Evolutionary conservation across 306 rosid genomes (phyloP).

Genomic region (Vigna nakashimae): DNA sequence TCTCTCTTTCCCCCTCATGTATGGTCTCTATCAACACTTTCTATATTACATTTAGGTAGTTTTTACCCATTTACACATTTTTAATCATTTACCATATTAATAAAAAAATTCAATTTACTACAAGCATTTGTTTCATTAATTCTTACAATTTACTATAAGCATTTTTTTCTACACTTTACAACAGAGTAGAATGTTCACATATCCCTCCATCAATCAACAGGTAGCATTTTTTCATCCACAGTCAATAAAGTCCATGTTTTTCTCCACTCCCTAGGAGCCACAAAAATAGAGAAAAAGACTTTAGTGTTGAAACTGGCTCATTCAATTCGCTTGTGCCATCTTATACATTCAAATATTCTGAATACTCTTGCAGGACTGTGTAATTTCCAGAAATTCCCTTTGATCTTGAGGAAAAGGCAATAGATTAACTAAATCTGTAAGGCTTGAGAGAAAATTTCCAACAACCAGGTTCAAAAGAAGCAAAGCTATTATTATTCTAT

Average conservation of each 20-base stretch:
- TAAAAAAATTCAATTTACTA: background rate
- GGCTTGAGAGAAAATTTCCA: background rate
- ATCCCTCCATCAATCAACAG: background rate
- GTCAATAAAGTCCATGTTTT: background rate
- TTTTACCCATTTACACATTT: background rate
- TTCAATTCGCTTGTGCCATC: background rate
- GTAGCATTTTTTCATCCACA: background rate
- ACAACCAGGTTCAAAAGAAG: background rate
- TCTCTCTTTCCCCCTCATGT: background rate
- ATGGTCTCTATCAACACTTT: background rate
- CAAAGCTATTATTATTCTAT: background rate
- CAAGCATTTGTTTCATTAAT: background rate
- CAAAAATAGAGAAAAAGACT: background rate
- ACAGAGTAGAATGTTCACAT: background rate
- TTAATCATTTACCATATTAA: background rate
- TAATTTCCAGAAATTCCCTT: background rate
- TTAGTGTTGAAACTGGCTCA: background rate
- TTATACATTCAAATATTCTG: background rate
- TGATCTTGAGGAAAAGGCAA: constrained; percentile 11
- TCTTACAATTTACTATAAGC: background rate
- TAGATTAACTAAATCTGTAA: background rate
- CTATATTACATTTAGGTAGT: background rate
- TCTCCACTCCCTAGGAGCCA: background rate
- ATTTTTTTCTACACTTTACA: background rate
- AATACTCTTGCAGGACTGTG: background rate